Base-by-base conservation (phyloP, 495 filamentous ascomycete genomes). In the Aspergillus sparsus region DNA sequence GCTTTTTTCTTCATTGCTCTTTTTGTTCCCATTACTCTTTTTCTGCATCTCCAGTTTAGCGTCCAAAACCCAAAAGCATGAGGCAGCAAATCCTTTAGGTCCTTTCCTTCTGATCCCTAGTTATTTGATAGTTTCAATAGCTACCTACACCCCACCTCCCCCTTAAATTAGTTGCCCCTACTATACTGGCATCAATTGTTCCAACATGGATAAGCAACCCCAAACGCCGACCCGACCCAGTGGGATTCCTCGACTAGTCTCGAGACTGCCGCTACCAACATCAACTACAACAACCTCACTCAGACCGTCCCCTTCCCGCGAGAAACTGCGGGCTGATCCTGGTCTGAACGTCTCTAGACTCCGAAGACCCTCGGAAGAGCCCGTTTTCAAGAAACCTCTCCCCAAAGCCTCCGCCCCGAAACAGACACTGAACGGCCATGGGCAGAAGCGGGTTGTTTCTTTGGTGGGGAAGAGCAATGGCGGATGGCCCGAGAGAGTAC, bases 251-350 rank as follows among this genome's bases (percentile, higher is more conserved):
- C 76, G 77, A 32, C 66, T 68, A 44, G 63, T 68, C 27, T 80
- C 77, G 7, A 68, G 75, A 70, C 58, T 80, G 39, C 77, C 77
- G 9, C 57, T 80, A 51, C 77, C 77, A 7, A 78, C 72, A 21
- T 65, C 70, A 11, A 71, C 70, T 18, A 61, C 62, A 42, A 65
- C 71, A 11, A 72, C 68, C 62, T 68, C 76, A 10, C 63, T 78
- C 55, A 73, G 67, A 57, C 71, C 76, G n/a, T 79, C 77, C 5
- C 77, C 77, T 8, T 80, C 77, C 16, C 69, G 76, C 59, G 77
- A 80, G 34, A 70, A 70, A 61, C 62, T 80, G 15, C 72, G 70
- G 56, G 70, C 73, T 21, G 77, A 80, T 44, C 67, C 75, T 9
- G 77, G 77, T 6, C 47, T 80, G 8, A 69, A 78, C 50, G 62